phyloP scores from a whole-genome alignment of 2,329 filamentous ascomycete genomes.

The Cercospora nicotianae region DNA sequence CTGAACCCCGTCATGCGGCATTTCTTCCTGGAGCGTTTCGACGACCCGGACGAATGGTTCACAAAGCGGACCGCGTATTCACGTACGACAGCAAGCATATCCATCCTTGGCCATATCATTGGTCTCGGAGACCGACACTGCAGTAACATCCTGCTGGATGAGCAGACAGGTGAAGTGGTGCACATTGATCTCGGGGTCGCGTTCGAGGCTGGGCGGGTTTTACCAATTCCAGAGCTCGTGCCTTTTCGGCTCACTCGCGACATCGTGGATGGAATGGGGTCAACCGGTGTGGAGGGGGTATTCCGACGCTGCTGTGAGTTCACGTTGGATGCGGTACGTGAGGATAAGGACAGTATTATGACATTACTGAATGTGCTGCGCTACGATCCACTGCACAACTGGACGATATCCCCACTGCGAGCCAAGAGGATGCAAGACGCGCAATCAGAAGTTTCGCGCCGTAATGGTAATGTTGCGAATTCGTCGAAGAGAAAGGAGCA shows the following conservation, averaged over 20 bases:
- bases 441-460: constrained; percentile 44
- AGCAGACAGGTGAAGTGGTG: constrained; percentile 85
- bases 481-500: constrained; percentile 44
- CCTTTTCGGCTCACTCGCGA: constrained; percentile 94
- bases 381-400: constrained; percentile 96
- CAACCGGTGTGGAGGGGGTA: constrained; percentile 91
- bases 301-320: constrained; percentile 99
- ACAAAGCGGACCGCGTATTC: constrained; percentile 85
- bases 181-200: constrained; percentile 97
- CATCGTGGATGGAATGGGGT: constrained; percentile 94
- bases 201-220: constrained; percentile 93
- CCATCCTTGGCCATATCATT: constrained; percentile 84
- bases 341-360: constrained; percentile 97
- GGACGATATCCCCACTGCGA: constrained; percentile 76
- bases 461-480: constrained; percentile 21
- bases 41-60: constrained; percentile 96
- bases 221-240: constrained; percentile 92
- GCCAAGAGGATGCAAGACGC: constrained; percentile 68
- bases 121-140: constrained; percentile 93
- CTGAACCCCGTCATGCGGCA: constrained; percentile 94
- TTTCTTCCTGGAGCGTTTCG: constrained; percentile 95
- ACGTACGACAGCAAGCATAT: constrained; percentile 88
- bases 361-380: constrained; percentile 94
- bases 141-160: constrained; percentile 93
- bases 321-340: constrained; percentile 88